A percentile compares a stretch with the other conserved stretches of the same genome.
Conservation (phyloP, 306 rosid species). For the Abrus pulchellus region DNA sequence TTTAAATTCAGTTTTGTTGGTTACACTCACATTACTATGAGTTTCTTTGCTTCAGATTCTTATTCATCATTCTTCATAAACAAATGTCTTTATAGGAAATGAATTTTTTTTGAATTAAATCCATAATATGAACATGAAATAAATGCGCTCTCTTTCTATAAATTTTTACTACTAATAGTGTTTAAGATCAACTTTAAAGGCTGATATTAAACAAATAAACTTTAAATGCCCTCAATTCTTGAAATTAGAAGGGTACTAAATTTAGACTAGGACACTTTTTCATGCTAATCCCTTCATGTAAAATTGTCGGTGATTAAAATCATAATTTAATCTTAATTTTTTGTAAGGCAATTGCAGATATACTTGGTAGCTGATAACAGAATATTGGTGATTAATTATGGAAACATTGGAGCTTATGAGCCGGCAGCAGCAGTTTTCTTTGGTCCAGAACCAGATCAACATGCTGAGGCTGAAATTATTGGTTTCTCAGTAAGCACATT, state of each 20-base stretch:
- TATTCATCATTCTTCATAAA: not conserved
- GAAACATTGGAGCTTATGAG: conserved; percentile 50
- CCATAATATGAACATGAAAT: no score
- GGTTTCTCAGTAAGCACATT: conserved; percentile 78
- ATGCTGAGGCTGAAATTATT: conserved; percentile 57
- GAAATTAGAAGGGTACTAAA: no score
- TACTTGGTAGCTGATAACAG: conserved; percentile 79
- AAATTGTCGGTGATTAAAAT: no score
- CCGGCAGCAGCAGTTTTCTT: conserved; percentile 61
- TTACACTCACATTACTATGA: not conserved
- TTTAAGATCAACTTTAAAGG: no score
- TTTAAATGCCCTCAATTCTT: no score
- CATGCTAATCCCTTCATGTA: no score
- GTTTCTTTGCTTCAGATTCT: conserved; percentile 5
- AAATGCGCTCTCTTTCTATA: no score
- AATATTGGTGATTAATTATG: conserved; percentile 65
- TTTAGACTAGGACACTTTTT: no score
- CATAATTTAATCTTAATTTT: not conserved
- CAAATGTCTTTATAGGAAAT: no score
- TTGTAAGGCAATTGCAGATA: conserved; percentile 57
- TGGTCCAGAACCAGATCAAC: conserved; percentile 57
- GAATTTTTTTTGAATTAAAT: no score
- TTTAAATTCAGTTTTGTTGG: not conserved
- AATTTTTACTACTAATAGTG: no score
- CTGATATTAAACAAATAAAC: no score